Percentiles rank a stretch among this genome's conserved stretches.
These are phyloP conservation scores for Phytophthora citricola DNA, from an alignment of 352 stramenopile genomes.

Conservation along the genomic window DNA sequence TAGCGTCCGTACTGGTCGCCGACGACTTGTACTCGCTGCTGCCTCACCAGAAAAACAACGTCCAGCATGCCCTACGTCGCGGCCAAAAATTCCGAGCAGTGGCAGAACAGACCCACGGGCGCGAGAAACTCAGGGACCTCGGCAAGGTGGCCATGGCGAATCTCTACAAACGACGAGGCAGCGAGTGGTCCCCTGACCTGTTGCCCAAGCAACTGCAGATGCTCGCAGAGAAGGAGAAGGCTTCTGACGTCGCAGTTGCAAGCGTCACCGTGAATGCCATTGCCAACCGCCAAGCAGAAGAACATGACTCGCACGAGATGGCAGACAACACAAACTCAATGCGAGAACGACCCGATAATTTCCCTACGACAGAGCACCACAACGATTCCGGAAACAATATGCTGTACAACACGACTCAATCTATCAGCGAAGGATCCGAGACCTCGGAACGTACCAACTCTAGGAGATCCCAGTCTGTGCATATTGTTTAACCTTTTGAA, in stretches of 20 bases:
- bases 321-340: not conserved
- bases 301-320: not conserved
- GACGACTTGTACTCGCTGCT: constrained; percentile 72
- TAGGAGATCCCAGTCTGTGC: constrained; percentile 5
- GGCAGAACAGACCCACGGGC: constrained; percentile 61
- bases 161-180: constrained; percentile 60
- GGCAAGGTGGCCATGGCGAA: constrained; percentile 74
- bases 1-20: constrained; percentile 74
- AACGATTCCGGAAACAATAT: not conserved
- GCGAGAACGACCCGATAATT: not conserved
- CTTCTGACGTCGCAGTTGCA: constrained; percentile 3
- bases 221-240: constrained; percentile 49
- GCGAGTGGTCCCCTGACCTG: constrained; percentile 78
- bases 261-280: constrained; percentile 29
- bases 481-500: constrained; percentile 9
- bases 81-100: constrained; percentile 66
- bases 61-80: constrained; percentile 58
- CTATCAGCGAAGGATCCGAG: constrained; percentile 15
- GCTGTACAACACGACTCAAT: constrained; percentile 14
- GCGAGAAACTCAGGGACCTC: constrained; percentile 60
- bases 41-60: constrained; percentile 54
- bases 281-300: constrained; percentile 21
- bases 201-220: constrained; percentile 68
- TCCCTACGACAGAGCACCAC: not conserved
- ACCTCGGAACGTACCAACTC: constrained; percentile 23